Evolutionary conservation across 495 filamentous ascomycete genomes (phyloP), one percentile per base, ranked within the genome.

Genomic region (Poronia punctata): DNA sequence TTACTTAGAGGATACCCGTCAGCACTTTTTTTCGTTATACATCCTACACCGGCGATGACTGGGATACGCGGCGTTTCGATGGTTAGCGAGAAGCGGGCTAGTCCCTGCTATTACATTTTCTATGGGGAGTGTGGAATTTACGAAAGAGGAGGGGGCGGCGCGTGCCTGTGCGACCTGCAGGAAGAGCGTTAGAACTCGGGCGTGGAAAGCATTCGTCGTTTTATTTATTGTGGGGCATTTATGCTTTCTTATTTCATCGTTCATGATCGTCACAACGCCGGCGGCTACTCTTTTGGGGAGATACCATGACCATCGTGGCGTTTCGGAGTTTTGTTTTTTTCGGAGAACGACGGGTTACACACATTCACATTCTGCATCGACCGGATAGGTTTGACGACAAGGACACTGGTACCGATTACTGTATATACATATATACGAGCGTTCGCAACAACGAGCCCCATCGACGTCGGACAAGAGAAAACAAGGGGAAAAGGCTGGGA

Each of bases 261-360:
- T 56, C 49, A 53, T 56, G 55, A 50, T 48, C 42, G 29, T 37
- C 37, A 33, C 19, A 16, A 28, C 26, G 28, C 29, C 44, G 22
- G 52, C 40, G 48, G 48, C 38, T 44, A 45, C 31, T 44, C 17
- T 40, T 37, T 35, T 44, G 50, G 38, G 55, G 55, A 50, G 48
- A 56, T 53, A 58, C 55, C 55, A 52, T 53, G 49, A 53, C 49
- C 54, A 49, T 38, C 15, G 26, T 45, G 55, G 55, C 55, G 55
- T 59, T 59, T 19, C 35, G 55, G 52, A 46, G 30, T 40, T 54
- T 43, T 43, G 51, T 21, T n/a, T 31, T 41, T 41, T 18, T 44
- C 19, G 37, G 33, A 25, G 46, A 43, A 25, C 33, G 22, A 33
- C 3, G 49, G 38, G 38, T 38, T 46, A 46, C 49, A 38, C 42